Base-by-base conservation (phyloP, 73 alveolate species). In the Paramecium bursaria region DNA sequence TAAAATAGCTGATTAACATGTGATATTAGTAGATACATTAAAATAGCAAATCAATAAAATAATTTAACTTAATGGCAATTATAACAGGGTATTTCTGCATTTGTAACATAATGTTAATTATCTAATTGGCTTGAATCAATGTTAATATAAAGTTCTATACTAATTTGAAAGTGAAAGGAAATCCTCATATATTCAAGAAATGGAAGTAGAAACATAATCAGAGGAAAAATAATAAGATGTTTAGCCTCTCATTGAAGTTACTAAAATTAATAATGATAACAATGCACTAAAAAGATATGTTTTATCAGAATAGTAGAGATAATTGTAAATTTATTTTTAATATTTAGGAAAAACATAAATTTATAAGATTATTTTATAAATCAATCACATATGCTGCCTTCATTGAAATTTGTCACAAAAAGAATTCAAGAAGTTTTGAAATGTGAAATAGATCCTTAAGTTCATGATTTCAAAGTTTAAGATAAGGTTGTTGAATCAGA, bases 101-200 rank as follows among this genome's bases (percentile, higher is more conserved):
- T n/a, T n/a, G n/a, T n/a, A n/a, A n/a, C n/a, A n/a, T n/a, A n/a
- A n/a, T n/a, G n/a, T n/a, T n/a, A n/a, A n/a, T n/a, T n/a, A n/a
- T n/a, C n/a, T n/a, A n/a, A n/a, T n/a, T n/a, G n/a, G n/a, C n/a
- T n/a, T n/a, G n/a, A n/a, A n/a, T n/a, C n/a, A n/a, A n/a, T n/a
- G n/a, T n/a, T n/a, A n/a, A n/a, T n/a, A n/a, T n/a, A n/a, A n/a
- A n/a, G n/a, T n/a, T n/a, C n/a, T n/a, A n/a, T n/a, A n/a, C n/a
- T n/a, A n/a, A n/a, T n/a, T n/a, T n/a, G n/a, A n/a, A n/a, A 57
- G 51, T n/a, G 76, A 57, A 10, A 57, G 76, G 33, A 57, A 57
- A 31, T 48, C 76, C 9, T 57, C 76, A 1, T n/a, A 30, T 19
- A 57, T 57, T 27, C 21, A 19, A 21, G 76, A 57, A 23, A 50